phyloP scores from a whole-genome alignment of 768 basidiomycete genomes.

The Jaapia argillacea region DNA sequence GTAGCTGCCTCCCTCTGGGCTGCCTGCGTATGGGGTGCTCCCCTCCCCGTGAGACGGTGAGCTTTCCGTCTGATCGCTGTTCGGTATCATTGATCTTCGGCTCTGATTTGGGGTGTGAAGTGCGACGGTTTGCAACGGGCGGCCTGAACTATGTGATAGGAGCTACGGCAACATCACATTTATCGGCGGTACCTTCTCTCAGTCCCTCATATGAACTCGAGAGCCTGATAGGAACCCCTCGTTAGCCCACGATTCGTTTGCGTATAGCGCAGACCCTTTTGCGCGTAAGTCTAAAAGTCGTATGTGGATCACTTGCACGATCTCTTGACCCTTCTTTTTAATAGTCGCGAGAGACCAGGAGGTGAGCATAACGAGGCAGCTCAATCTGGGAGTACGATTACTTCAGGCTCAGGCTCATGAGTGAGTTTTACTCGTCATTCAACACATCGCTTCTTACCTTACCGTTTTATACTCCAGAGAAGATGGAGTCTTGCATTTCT shows the following conservation, averaged over 20 bases:
- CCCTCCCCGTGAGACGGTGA: neutral
- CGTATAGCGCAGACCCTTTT: slow-evolving; percentile 63
- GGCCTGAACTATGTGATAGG: slow-evolving; percentile 48
- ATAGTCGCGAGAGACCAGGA: slow-evolving; percentile 40
- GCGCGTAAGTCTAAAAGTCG: no score
- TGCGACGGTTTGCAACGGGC: slow-evolving; percentile 47
- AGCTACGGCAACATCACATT: slow-evolving; percentile 37
- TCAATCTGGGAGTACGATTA: slow-evolving; percentile 42
- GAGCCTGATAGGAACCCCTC: no score
- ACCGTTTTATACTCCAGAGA: slow-evolving; percentile 17
- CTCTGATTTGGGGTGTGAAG: neutral
- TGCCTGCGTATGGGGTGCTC: neutral
- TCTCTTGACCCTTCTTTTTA: neutral
- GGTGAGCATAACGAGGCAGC: slow-evolving; percentile 38
- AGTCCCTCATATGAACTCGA: no score
- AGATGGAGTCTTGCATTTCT: slow-evolving; percentile 46
- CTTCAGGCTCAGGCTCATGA: slow-evolving; percentile 42
- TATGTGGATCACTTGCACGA: neutral
- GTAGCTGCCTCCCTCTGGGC: neutral
- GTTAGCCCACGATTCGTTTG: slow-evolving; percentile 90
- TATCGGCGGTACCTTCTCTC: slow-evolving; percentile 19
- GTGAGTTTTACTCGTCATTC: no score
- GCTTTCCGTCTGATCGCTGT: neutral
- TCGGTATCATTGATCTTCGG: neutral
- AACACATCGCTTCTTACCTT: no score